Percentiles rank a stretch among this genome's conserved stretches.
phyloP scores from a whole-genome alignment of 129 eudicot species.

The Saussurea involucrata region DNA sequence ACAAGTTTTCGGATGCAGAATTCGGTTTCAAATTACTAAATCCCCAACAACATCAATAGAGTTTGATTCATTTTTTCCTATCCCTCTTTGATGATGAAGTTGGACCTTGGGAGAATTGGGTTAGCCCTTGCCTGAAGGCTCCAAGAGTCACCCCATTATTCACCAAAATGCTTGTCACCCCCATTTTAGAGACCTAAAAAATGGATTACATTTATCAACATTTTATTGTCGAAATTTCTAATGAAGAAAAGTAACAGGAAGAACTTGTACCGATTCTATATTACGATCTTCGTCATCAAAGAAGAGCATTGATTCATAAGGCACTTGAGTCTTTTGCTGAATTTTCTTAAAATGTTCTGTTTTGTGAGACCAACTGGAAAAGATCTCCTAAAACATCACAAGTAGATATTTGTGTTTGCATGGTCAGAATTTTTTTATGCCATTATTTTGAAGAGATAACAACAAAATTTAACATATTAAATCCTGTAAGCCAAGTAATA shows the following conservation, averaged over 20 bases:
- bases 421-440: neutral
- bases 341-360: constrained; percentile 92
- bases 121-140: constrained; percentile 79
- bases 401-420: neutral
- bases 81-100: constrained; percentile 41
- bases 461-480: neutral
- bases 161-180: constrained; percentile 81
- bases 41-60: constrained; percentile 6
- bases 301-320: constrained; percentile 79
- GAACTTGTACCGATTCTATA: constrained; percentile 64
- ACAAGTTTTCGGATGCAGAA: neutral
- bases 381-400: constrained; percentile 66
- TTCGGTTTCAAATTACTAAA: neutral
- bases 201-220: neutral
- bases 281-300: constrained; percentile 94
- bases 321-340: constrained; percentile 60
- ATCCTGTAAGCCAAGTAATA: neutral
- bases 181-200: constrained; percentile 80
- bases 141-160: constrained; percentile 74
- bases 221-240: neutral
- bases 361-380: constrained; percentile 93
- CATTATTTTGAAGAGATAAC: neutral
- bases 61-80: constrained; percentile 32
- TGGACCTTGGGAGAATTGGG: constrained; percentile 52
- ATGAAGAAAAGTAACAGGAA: neutral